phyloP scores from a whole-genome alignment of 2,329 filamentous ascomycete genomes.

The Microsporum ferrugineum region DNA sequence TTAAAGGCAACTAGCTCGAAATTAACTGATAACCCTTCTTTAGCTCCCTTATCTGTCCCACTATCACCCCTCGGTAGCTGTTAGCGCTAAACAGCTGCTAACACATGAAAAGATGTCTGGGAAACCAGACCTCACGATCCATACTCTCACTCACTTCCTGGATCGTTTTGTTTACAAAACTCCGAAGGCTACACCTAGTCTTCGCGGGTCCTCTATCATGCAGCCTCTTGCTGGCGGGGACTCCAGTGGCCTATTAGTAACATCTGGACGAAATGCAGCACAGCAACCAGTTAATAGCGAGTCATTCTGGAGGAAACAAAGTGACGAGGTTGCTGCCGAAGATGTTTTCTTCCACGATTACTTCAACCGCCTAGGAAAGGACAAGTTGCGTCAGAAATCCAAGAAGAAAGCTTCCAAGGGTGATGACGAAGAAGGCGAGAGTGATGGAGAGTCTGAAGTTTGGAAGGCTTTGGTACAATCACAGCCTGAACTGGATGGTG shows the following conservation, averaged over 20 bases:
- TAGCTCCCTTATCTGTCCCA: slow-evolving; percentile 59
- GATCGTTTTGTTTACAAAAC: slow-evolving; percentile 98
- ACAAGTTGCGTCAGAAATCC: slow-evolving; percentile 46
- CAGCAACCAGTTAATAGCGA: slow-evolving; percentile 69
- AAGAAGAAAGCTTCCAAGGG: slow-evolving; percentile 38
- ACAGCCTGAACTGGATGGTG: slow-evolving; percentile 61
- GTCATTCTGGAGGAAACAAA: slow-evolving; percentile 81
- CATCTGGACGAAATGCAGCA: slow-evolving; percentile 46
- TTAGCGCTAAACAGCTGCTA: slow-evolving; percentile 66
- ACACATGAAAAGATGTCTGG: slow-evolving; percentile 59
- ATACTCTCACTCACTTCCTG: slow-evolving; percentile 88
- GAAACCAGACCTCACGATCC: slow-evolving; percentile 81
- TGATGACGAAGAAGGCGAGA: slow-evolving; percentile 38
- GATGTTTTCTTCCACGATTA: slow-evolving; percentile 98
- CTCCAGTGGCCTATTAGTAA: slow-evolving; percentile 50
- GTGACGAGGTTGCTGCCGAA: slow-evolving; percentile 75
- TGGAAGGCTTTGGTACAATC: slow-evolving; percentile 84
- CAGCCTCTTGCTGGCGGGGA: slow-evolving; percentile 66
- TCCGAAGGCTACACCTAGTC: slow-evolving; percentile 54
- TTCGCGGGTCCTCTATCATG: slow-evolving; percentile 86
- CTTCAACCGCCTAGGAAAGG: slow-evolving; percentile 65
- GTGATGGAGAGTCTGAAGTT: slow-evolving; percentile 65
- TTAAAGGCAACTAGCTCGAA: slow-evolving; percentile 15
- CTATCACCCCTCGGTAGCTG: slow-evolving; percentile 83
- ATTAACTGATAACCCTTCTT: not conserved